Conservation (phyloP, 495 filamentous ascomycete genomes). For the Zalerion maritima region DNA sequence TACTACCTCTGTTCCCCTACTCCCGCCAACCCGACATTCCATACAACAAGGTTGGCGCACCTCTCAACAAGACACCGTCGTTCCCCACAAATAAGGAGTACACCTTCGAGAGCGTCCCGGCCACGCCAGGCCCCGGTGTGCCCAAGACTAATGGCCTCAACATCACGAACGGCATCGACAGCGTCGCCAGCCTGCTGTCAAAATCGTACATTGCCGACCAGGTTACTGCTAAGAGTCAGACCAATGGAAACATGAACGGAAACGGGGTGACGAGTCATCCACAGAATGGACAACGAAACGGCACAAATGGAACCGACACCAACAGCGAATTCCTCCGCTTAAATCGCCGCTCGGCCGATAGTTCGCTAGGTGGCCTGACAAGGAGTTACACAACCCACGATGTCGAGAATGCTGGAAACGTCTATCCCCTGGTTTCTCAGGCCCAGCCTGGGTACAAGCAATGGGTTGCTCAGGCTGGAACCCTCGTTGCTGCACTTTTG, state of each 20-base stretch:
- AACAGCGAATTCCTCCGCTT: constrained; percentile 6
- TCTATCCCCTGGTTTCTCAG: constrained; percentile 38
- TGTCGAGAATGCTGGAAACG: constrained; percentile 39
- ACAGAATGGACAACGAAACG: no score
- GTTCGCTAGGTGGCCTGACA: constrained; percentile 8
- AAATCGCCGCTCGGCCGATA: constrained; percentile 7
- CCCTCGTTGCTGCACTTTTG: constrained; percentile 82
- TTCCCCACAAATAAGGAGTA: constrained; percentile 45
- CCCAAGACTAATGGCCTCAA: constrained; percentile 44
- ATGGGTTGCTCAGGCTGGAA: constrained; percentile 97
- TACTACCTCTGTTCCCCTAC: constrained; percentile 93
- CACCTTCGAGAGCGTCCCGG: constrained; percentile 84
- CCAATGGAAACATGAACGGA: constrained; percentile 24
- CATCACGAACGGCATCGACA: constrained; percentile 42
- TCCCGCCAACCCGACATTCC: constrained; percentile 88
- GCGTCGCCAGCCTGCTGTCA: constrained; percentile 49
- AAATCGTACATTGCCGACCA: constrained; percentile 38
- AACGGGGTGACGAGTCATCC: constrained; percentile 24
- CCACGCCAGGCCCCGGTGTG: constrained; percentile 61
- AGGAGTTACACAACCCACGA: constrained; percentile 40
- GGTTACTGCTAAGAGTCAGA: constrained; percentile 15
- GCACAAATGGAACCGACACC: no score
- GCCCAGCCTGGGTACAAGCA: constrained; percentile 89
- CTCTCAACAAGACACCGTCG: constrained; percentile 53
- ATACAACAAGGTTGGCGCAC: constrained; percentile 88